Conservation (phyloP, 2,329 filamentous ascomycete genomes). For the Phialophora chinensis region DNA sequence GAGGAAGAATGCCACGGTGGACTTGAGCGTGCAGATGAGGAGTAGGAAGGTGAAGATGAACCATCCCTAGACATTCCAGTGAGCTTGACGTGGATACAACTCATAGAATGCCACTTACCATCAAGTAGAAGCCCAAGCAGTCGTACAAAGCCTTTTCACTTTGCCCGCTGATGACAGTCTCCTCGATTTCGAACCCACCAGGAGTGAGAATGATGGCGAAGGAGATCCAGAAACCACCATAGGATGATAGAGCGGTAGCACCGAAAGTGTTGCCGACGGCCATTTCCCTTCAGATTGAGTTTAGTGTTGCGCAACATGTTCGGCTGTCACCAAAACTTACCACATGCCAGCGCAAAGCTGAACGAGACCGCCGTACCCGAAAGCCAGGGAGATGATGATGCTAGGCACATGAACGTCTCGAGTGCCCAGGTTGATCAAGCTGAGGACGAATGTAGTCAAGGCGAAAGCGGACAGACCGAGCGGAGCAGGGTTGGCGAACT, state of each 20-base stretch:
- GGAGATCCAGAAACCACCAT: constrained; percentile 82
- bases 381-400: constrained; percentile 71
- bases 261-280: constrained; percentile 86
- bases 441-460: constrained; percentile 81
- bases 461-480: constrained; percentile 80
- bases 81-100: constrained; percentile 30
- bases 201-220: constrained; percentile 75
- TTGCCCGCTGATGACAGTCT: constrained; percentile 48
- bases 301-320: not conserved
- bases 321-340: constrained; percentile 54
- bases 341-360: constrained; percentile 87
- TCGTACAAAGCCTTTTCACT: constrained; percentile 57
- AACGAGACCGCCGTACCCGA: constrained; percentile 77
- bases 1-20: constrained; percentile 76
- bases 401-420: constrained; percentile 66
- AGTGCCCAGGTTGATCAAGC: constrained; percentile 72
- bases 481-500: constrained; percentile 80
- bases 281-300: constrained; percentile 69
- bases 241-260: constrained; percentile 79
- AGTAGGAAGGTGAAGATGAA: constrained; percentile 83
- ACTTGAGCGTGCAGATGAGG: constrained; percentile 75
- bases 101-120: constrained; percentile 47
- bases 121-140: constrained; percentile 75
- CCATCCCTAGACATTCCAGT: constrained; percentile 62
- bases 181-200: constrained; percentile 66